Conservation (phyloP, 208 protist species). For the Acanthamoeba healyi region DNA sequence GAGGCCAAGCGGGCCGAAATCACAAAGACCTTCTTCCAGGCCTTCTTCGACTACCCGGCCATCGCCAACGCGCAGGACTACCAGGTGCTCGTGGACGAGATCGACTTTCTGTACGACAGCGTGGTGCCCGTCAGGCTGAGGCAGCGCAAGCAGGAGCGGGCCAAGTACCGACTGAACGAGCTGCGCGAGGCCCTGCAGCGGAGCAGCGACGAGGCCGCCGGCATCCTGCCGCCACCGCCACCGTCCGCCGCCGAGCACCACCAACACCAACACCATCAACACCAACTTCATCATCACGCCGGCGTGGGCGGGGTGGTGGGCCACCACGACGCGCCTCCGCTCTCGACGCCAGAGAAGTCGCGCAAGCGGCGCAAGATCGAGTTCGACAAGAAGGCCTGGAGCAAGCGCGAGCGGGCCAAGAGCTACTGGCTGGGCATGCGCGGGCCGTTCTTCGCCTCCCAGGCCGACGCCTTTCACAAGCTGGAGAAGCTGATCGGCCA, state of each 20-base stretch:
- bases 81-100: slow-evolving; percentile 12
- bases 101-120: slow-evolving; percentile 51
- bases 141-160: slow-evolving; percentile 35
- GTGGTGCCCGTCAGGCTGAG: background rate
- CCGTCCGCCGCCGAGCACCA: background rate
- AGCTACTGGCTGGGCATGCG: slow-evolving; percentile 63
- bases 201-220: background rate
- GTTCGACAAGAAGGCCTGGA: slow-evolving; percentile 62
- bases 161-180: slow-evolving; percentile 34
- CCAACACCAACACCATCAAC: background rate
- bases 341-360: background rate
- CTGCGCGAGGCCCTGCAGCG: slow-evolving; percentile 3
- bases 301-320: too few relatives aligned
- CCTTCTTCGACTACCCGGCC: slow-evolving; percentile 39
- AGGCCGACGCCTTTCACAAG: background rate
- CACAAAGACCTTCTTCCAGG: slow-evolving; percentile 41
- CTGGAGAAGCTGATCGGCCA: slow-evolving; percentile 30
- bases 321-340: background rate
- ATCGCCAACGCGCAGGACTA: slow-evolving; percentile 3
- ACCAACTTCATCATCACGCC: too few relatives aligned
- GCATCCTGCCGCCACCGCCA: background rate
- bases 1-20: slow-evolving; percentile 50
- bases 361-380: slow-evolving; percentile 47
- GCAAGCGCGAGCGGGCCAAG: background rate
- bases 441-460: slow-evolving; percentile 12